phyloP scores from a whole-genome alignment of 2,329 filamentous ascomycete genomes.

The Claviceps spartinae region DNA sequence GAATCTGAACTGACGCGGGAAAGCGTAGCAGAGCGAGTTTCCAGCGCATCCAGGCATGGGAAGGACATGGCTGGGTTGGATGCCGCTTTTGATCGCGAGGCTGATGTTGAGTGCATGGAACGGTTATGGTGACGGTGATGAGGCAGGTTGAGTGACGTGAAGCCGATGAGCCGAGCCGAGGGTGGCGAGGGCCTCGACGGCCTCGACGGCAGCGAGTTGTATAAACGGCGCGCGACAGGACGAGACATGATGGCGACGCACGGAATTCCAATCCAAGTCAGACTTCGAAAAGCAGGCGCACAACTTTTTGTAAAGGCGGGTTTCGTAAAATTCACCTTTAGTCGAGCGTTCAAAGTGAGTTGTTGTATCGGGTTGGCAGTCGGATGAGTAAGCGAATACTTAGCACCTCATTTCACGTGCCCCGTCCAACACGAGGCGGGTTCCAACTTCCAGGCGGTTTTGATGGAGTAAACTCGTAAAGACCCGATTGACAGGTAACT shows the following conservation, averaged over 20 bases:
- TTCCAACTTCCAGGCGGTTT: no score
- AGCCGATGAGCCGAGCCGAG: constrained; percentile 1
- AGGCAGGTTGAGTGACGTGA: not conserved
- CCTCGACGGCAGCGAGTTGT: not conserved
- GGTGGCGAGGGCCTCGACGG: not conserved
- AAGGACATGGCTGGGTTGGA: constrained; percentile 83
- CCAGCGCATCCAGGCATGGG: constrained; percentile 76
- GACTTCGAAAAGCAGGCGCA: not conserved
- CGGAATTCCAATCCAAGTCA: not conserved
- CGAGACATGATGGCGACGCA: constrained; percentile 7
- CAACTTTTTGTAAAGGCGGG: not conserved
- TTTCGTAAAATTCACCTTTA: not conserved
- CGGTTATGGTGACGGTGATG: not conserved
- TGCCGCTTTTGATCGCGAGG: constrained; percentile 24
- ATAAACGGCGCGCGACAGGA: constrained; percentile 6
- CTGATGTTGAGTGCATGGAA: constrained; percentile 5
- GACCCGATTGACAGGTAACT: no score
- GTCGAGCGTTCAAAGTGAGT: constrained; percentile 1
- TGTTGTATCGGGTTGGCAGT: not conserved
- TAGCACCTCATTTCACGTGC: constrained; percentile 16
- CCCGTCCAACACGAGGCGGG: not conserved
- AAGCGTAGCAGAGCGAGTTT: constrained; percentile 63
- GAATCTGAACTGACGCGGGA: constrained; percentile 39
- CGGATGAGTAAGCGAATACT: constrained; percentile 6
- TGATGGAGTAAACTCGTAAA: no score